Evolutionary conservation across 495 filamentous ascomycete species (phyloP).

Genomic region (Baudoinia panamericana): DNA sequence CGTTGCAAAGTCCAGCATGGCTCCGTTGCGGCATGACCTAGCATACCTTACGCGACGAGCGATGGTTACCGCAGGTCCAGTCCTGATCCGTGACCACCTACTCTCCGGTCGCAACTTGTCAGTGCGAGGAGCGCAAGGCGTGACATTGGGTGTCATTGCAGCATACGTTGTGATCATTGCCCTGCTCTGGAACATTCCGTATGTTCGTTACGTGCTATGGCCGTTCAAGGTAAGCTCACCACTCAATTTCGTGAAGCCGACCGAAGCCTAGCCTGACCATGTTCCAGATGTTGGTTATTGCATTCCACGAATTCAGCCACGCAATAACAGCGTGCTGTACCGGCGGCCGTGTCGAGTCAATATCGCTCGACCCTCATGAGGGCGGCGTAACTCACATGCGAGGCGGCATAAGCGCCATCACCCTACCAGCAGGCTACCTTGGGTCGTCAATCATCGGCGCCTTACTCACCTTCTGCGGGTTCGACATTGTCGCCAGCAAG

Average conservation of each 20-base stretch:
- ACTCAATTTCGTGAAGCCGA: neutral
- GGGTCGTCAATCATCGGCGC: slow-evolving; percentile 64
- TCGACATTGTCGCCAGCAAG: slow-evolving; percentile 68
- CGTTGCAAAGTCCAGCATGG: too few relatives aligned
- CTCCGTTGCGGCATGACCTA: neutral
- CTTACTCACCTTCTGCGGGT: slow-evolving; percentile 65
- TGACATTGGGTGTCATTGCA: slow-evolving; percentile 56
- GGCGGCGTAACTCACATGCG: slow-evolving; percentile 66
- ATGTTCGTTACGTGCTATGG: slow-evolving; percentile 59
- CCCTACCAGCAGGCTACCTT: slow-evolving; percentile 64
- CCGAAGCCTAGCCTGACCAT: neutral
- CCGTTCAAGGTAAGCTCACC: slow-evolving; percentile 60
- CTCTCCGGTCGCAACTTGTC: slow-evolving; percentile 39
- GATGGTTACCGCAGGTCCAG: neutral
- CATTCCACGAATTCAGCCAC: slow-evolving; percentile 74
- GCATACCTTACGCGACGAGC: slow-evolving; percentile 4
- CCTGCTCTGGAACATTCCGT: slow-evolving; percentile 66
- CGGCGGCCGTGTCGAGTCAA: slow-evolving; percentile 60
- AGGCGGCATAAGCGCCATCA: slow-evolving; percentile 61
- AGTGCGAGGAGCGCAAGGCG: slow-evolving; percentile 57
- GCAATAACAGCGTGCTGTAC: slow-evolving; percentile 60
- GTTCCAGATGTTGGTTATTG: slow-evolving; percentile 69
- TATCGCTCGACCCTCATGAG: slow-evolving; percentile 54
- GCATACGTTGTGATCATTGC: slow-evolving; percentile 64
- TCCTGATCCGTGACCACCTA: neutral